These are phyloP conservation scores for Primulina eburnea DNA, from an alignment of 257 asterid genomes.

Conservation along the genomic window DNA sequence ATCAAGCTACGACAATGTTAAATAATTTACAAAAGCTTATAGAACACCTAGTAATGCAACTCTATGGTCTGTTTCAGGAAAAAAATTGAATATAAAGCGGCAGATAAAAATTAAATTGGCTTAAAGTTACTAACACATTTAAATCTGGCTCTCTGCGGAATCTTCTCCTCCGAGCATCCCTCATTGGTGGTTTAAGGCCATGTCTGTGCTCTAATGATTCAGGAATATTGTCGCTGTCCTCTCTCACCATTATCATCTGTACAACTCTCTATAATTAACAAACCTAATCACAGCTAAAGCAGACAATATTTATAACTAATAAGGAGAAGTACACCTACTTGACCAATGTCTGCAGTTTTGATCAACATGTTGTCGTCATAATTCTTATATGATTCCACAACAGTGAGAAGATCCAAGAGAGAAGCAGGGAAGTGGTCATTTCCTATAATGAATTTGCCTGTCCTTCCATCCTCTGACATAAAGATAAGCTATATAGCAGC, in stretches of 20 bases:
- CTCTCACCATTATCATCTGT: slow-evolving; percentile 59
- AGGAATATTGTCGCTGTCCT: slow-evolving; percentile 41
- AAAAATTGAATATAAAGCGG: slow-evolving; percentile 10
- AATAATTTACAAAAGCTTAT: slow-evolving; percentile 9
- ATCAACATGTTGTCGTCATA: slow-evolving; percentile 86
- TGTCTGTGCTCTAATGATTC: slow-evolving; percentile 51
- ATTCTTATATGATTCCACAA: slow-evolving; percentile 88
- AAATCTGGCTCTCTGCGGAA: slow-evolving; percentile 94
- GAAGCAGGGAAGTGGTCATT: slow-evolving; percentile 78
- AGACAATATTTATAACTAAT: neutral
- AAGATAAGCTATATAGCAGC: slow-evolving; percentile 4
- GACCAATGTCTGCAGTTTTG: slow-evolving; percentile 93
- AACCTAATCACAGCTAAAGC: slow-evolving; percentile 8
- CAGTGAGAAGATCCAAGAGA: slow-evolving; percentile 89
- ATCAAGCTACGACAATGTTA: slow-evolving; percentile 12
- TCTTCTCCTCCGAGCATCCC: slow-evolving; percentile 97
- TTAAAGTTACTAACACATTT: slow-evolving; percentile 40
- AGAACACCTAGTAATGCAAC: slow-evolving; percentile 5
- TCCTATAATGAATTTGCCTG: slow-evolving; percentile 73
- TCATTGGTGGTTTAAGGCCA: slow-evolving; percentile 86
- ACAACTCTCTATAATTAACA: slow-evolving; percentile 22
- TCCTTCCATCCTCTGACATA: slow-evolving; percentile 84
- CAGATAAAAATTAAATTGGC: neutral
- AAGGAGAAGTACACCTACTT: slow-evolving; percentile 44
- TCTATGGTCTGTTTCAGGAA: neutral